Evolutionary conservation across 1,139 yeast species (phyloP).

Genomic region (Groenewaldozyma auringiensis): DNA sequence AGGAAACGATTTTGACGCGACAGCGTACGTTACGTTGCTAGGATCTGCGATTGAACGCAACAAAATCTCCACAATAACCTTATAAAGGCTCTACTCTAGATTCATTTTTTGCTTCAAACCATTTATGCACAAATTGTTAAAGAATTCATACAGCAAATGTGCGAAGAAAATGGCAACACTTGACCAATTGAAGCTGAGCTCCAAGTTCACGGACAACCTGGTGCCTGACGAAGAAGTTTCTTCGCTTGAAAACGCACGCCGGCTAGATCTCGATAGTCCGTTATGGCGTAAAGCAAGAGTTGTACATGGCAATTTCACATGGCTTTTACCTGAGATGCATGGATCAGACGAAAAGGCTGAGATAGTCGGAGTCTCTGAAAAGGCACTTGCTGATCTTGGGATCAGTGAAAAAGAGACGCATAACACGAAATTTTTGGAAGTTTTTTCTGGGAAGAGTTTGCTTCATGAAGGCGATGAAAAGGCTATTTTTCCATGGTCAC

Average conservation of each 20-base stretch:
- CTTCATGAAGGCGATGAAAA: slow-evolving; percentile 31
- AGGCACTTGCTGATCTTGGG: slow-evolving; percentile 57
- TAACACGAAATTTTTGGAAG: slow-evolving; percentile 34
- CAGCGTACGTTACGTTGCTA: no score
- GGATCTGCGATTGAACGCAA: no score
- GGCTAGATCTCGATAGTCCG: slow-evolving; percentile 28
- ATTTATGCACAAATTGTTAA: no score
- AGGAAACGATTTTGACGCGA: no score
- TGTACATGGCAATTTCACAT: slow-evolving; percentile 60
- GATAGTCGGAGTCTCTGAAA: slow-evolving; percentile 51
- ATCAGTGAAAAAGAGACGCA: slow-evolving; percentile 38
- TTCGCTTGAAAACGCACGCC: slow-evolving; percentile 41
- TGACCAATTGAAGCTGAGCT: slow-evolving; percentile 8
- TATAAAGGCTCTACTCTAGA: no score
- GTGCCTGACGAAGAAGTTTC: slow-evolving; percentile 57
- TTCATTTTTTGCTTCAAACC: no score
- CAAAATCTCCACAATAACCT: no score
- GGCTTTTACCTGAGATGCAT: slow-evolving; percentile 34
- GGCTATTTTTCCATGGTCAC: slow-evolving; percentile 70
- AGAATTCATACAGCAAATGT: no score
- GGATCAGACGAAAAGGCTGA: slow-evolving; percentile 33
- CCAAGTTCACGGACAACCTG: slow-evolving; percentile 40
- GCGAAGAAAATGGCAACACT: background rate
- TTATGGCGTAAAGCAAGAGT: slow-evolving; percentile 51
- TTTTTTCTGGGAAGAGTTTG: slow-evolving; percentile 57